These are phyloP conservation scores for Ogataea nakhonphanomensis DNA, from an alignment of 805 yeast genomes.

Conservation along the genomic window DNA sequence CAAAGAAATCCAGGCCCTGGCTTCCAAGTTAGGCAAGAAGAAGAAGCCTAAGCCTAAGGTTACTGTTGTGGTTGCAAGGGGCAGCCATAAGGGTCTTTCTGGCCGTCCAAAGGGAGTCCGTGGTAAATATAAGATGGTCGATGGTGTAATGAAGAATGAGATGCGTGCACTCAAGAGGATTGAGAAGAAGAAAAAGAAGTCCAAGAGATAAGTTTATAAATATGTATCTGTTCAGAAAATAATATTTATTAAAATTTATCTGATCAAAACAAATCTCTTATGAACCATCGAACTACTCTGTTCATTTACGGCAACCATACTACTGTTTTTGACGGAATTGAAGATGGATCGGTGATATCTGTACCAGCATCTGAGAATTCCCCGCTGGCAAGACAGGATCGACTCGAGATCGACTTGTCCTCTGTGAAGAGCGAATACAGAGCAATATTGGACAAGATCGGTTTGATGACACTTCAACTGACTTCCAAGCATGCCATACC, in stretches of 20 bases:
- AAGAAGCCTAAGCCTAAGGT: constrained; percentile 72
- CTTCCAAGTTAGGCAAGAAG: constrained; percentile 76
- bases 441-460: constrained; percentile 9
- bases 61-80: constrained; percentile 84
- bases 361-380: constrained; percentile 18
- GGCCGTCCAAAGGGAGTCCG: constrained; percentile 97
- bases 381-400: constrained; percentile 21
- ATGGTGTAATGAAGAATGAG: constrained; percentile 96
- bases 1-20: constrained; percentile 82
- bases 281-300: constrained; percentile 21
- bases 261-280: neutral
- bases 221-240: neutral
- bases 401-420: constrained; percentile 13
- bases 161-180: constrained; percentile 89
- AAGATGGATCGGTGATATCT: constrained; percentile 5
- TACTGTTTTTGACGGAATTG: constrained; percentile 15
- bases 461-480: constrained; percentile 13
- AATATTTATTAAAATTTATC: neutral
- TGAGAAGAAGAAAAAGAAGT: constrained; percentile 71
- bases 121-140: constrained; percentile 99
- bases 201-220: constrained; percentile 7
- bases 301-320: constrained; percentile 15
- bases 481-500: neutral
- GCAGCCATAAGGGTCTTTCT: constrained; percentile 76
- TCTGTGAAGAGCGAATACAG: constrained; percentile 6